These are phyloP conservation scores for Geotrichum reessii DNA, from an alignment of 1,139 yeast genomes.

Conservation along the genomic window DNA sequence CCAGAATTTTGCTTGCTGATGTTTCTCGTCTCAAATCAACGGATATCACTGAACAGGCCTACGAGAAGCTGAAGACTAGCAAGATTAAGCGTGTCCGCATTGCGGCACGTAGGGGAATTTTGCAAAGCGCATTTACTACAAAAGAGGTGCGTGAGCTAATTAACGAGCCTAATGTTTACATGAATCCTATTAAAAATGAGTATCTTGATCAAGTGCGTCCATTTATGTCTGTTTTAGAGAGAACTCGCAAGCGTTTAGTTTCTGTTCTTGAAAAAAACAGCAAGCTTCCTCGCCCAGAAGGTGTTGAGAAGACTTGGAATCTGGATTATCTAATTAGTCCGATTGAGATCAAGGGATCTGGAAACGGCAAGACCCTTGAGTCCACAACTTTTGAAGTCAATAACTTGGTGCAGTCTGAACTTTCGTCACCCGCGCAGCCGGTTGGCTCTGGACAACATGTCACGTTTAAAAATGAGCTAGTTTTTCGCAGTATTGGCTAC, in stretches of 20 bases:
- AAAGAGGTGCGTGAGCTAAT: conserved; percentile 85
- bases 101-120: conserved; percentile 78
- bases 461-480: conserved; percentile 53
- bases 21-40: conserved; percentile 48
- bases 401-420: conserved; percentile 36
- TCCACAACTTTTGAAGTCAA: conserved; percentile 50
- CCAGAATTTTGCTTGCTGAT: conserved; percentile 66
- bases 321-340: conserved; percentile 71
- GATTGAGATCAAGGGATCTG: conserved; percentile 42
- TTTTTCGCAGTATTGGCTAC: conserved; percentile 81
- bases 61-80: conserved; percentile 47
- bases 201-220: conserved; percentile 43
- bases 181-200: conserved; percentile 48
- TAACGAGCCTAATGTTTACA: conserved; percentile 54
- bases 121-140: conserved; percentile 76
- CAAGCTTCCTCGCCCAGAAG: conserved; percentile 31
- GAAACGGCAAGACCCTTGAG: conserved; percentile 39
- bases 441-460: conserved; percentile 41
- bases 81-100: conserved; percentile 59
- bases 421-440: conserved; percentile 35
- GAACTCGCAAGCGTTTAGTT: conserved; percentile 66
- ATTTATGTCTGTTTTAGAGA: conserved; percentile 42
- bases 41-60: conserved; percentile 66
- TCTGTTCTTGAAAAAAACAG: conserved; percentile 52
- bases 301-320: conserved; percentile 50